Evolutionary conservation across 2,329 filamentous ascomycete genomes (phyloP).

Genomic region (Lachnellula cervina): DNA sequence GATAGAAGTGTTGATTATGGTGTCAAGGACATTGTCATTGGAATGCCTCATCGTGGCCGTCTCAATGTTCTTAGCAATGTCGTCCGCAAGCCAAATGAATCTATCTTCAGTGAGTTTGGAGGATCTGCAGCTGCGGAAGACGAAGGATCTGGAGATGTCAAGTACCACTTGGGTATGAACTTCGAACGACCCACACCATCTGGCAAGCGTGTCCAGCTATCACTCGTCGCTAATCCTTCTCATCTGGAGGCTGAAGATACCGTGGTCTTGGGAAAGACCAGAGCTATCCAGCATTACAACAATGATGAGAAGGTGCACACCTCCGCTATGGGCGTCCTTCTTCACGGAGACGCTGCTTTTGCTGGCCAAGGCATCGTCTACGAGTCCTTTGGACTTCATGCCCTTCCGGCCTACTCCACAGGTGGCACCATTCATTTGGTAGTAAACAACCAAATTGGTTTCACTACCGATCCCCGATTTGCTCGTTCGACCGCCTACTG

Average conservation of each 20-base stretch:
- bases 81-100: conserved; percentile 98
- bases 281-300: conserved; percentile 98
- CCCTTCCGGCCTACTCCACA: conserved; percentile 91
- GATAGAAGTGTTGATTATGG: conserved; percentile 98
- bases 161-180: conserved; percentile 99
- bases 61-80: conserved; percentile 98
- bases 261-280: conserved; percentile 94
- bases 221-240: conserved; percentile 95
- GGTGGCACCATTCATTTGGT: conserved; percentile 95
- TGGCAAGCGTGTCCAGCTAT: conserved; percentile 98
- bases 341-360: conserved; percentile 96
- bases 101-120: conserved; percentile 97
- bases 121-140: conserved; percentile 83
- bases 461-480: conserved; percentile 97
- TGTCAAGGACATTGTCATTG: conserved; percentile 98
- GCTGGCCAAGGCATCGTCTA: conserved; percentile 96
- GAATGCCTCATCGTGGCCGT: conserved; percentile 98
- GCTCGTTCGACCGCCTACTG: conserved; percentile 97
- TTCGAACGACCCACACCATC: conserved; percentile 98
- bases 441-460: conserved; percentile 99
- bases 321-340: conserved; percentile 89
- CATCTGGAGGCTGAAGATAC: conserved; percentile 98
- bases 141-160: conserved; percentile 97
- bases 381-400: conserved; percentile 96
- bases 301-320: conserved; percentile 85